These are phyloP conservation scores for Carpinus fangiana DNA, from an alignment of 306 rosid genomes.

Conservation along the genomic window DNA sequence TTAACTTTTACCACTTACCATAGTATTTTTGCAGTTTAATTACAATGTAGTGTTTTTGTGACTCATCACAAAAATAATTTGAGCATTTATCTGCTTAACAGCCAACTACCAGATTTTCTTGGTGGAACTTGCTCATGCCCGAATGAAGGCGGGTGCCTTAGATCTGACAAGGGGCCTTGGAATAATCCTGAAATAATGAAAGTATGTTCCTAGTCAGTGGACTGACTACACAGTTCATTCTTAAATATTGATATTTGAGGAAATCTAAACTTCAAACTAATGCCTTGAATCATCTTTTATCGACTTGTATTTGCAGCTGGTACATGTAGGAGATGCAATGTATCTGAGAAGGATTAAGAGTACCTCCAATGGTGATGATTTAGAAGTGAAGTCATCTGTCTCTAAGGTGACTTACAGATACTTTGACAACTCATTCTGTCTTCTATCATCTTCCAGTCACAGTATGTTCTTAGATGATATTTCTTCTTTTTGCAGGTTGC, in stretches of 20 bases:
- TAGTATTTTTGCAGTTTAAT: slow-evolving; percentile 21
- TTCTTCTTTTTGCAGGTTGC: slow-evolving; percentile 46
- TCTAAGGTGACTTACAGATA: slow-evolving; percentile 48
- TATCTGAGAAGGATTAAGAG: slow-evolving; percentile 41
- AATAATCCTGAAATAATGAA: slow-evolving; percentile 76
- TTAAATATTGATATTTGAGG: slow-evolving; percentile 4
- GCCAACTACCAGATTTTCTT: slow-evolving; percentile 92
- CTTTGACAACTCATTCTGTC: slow-evolving; percentile 21
- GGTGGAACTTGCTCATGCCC: slow-evolving; percentile 92
- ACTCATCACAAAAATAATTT: slow-evolving; percentile 15
- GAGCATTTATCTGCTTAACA: slow-evolving; percentile 36
- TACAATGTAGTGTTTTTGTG: slow-evolving; percentile 19
- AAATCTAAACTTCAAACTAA: slow-evolving; percentile 21
- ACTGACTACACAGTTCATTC: slow-evolving; percentile 20
- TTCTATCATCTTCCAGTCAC: slow-evolving; percentile 25
- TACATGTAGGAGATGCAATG: slow-evolving; percentile 59
- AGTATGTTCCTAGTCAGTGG: slow-evolving; percentile 51
- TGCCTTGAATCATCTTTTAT: slow-evolving; percentile 28
- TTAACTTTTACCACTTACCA: background rate
- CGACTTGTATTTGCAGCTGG: slow-evolving; percentile 56
- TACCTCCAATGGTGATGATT: slow-evolving; percentile 36
- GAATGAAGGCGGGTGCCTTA: slow-evolving; percentile 85
- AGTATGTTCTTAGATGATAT: slow-evolving; percentile 11
- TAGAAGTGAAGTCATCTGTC: slow-evolving; percentile 48
- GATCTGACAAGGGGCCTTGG: slow-evolving; percentile 97